Conservation (phyloP, 1,284 basidiomycete species). For the Malassezia globosa region DNA sequence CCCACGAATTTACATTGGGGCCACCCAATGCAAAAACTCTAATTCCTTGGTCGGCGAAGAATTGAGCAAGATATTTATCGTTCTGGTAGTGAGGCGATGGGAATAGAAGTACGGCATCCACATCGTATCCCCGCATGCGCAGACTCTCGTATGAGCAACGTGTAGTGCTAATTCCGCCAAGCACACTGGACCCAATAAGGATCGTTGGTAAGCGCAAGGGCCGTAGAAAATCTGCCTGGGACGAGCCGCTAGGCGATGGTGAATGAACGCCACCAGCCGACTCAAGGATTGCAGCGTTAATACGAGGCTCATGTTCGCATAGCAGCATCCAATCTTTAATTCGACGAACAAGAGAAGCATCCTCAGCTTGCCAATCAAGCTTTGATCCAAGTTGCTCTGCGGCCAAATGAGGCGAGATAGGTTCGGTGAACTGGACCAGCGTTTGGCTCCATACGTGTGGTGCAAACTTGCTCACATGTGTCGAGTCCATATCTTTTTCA, state of each 20-base stretch:
- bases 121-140: slow-evolving; percentile 71
- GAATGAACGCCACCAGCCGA: slow-evolving; percentile 94
- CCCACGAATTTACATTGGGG: slow-evolving; percentile 19
- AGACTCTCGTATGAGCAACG: slow-evolving; percentile 86
- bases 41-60: slow-evolving; percentile 61
- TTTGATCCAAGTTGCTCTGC: slow-evolving; percentile 56
- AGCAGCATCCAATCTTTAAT: slow-evolving; percentile 60
- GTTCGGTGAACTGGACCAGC: slow-evolving; percentile 72
- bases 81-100: slow-evolving; percentile 55
- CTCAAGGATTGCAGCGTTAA: slow-evolving; percentile 63
- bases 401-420: slow-evolving; percentile 86
- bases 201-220: slow-evolving; percentile 69
- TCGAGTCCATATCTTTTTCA: slow-evolving; percentile 27
- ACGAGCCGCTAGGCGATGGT: slow-evolving; percentile 71
- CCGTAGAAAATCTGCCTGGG: slow-evolving; percentile 54
- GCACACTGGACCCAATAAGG: slow-evolving; percentile 72
- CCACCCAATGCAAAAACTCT: slow-evolving; percentile 48
- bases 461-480: slow-evolving; percentile 27
- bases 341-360: slow-evolving; percentile 60
- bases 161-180: slow-evolving; percentile 91
- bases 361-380: slow-evolving; percentile 24
- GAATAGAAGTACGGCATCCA: slow-evolving; percentile 84
- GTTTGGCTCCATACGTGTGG: slow-evolving; percentile 55
- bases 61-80: slow-evolving; percentile 65
- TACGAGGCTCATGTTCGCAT: neutral